phyloP scores from a whole-genome alignment of 257 asterid genomes.

The Mitragyna speciosa region DNA sequence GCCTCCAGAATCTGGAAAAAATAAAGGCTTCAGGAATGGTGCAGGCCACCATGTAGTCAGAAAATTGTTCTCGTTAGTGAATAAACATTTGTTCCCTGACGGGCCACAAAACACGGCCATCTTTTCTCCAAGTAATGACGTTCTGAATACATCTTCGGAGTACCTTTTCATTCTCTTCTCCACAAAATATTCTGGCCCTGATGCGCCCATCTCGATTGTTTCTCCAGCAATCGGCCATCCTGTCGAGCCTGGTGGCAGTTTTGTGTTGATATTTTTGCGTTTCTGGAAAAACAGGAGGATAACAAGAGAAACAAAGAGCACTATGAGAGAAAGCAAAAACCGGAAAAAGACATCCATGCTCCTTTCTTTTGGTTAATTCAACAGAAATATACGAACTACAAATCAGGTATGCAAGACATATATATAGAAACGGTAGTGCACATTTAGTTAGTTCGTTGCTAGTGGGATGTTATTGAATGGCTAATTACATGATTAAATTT shows the following conservation, averaged over 20 bases:
- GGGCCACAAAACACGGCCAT: constrained; percentile 61
- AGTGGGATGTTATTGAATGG: too few relatives aligned
- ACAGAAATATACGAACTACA: too few relatives aligned
- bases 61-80: constrained; percentile 50
- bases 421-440: too few relatives aligned
- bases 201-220: constrained; percentile 47
- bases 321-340: not conserved
- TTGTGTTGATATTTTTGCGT: not conserved
- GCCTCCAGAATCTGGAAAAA: not conserved
- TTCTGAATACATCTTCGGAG: constrained; percentile 51
- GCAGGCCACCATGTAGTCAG: constrained; percentile 66
- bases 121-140: constrained; percentile 54
- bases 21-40: constrained; percentile 32
- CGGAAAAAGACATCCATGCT: not conserved
- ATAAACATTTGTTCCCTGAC: constrained; percentile 59
- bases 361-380: too few relatives aligned
- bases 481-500: too few relatives aligned
- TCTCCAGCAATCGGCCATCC: constrained; percentile 72
- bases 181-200: constrained; percentile 53
- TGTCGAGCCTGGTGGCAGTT: constrained; percentile 47
- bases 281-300: not conserved
- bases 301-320: not conserved
- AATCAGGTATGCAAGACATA: too few relatives aligned
- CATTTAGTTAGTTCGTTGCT: too few relatives aligned
- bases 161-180: constrained; percentile 45